Conservation (phyloP, 1,139 yeast genomes). For the Nadsonia commutata region DNA sequence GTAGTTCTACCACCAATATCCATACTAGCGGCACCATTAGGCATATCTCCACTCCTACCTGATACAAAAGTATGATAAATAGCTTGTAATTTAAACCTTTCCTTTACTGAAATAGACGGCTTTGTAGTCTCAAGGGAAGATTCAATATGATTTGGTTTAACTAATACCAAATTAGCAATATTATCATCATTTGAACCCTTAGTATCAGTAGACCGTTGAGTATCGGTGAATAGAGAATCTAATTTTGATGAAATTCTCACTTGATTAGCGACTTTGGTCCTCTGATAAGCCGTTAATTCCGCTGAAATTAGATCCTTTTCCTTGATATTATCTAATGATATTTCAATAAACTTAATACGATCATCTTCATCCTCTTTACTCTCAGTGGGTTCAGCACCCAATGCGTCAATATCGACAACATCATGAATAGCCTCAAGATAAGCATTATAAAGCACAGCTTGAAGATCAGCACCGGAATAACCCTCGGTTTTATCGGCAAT, state of each 20-base stretch:
- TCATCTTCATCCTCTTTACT: constrained; percentile 21
- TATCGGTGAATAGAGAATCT: constrained; percentile 22
- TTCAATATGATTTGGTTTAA: constrained; percentile 41
- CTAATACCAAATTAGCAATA: constrained; percentile 21
- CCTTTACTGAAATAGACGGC: constrained; percentile 71
- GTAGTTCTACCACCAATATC: constrained; percentile 81
- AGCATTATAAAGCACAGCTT: constrained; percentile 84
- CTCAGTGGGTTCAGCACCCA: constrained; percentile 14
- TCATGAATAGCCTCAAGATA: constrained; percentile 83
- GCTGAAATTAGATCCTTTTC: constrained; percentile 4
- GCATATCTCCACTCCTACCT: constrained; percentile 81
- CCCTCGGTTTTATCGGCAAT: constrained; percentile 57
- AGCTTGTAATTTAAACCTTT: constrained; percentile 42
- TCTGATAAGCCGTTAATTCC: constrained; percentile 12
- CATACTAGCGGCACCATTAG: constrained; percentile 66
- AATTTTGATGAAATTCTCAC: constrained; percentile 33
- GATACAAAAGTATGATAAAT: constrained; percentile 65
- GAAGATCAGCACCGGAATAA: constrained; percentile 89
- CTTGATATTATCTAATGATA: constrained; percentile 21
- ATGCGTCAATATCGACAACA: constrained; percentile 30
- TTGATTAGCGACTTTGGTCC: constrained; percentile 27
- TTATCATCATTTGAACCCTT: constrained; percentile 1
- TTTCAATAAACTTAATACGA: constrained; percentile 17
- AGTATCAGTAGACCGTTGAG: neutral
- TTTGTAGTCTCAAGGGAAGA: constrained; percentile 63